phyloP scores from a whole-genome alignment of 2,329 filamentous ascomycete species.

The Trichoderma sp. region DNA sequence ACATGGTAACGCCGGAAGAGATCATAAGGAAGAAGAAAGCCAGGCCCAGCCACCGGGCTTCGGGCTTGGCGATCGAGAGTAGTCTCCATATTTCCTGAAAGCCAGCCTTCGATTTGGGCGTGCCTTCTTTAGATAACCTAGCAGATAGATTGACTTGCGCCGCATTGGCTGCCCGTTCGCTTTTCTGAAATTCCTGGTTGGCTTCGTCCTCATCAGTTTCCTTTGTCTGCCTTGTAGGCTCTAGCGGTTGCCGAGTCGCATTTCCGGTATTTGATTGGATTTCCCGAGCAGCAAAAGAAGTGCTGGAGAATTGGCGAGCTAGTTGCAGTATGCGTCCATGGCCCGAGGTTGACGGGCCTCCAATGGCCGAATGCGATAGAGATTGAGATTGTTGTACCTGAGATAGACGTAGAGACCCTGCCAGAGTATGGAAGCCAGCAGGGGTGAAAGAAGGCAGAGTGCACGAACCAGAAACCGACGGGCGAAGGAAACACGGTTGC shows the following conservation, averaged over 20 bases:
- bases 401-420: neutral
- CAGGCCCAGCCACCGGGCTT: slow-evolving; percentile 72
- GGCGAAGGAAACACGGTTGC: neutral
- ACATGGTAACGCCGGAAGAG: slow-evolving; percentile 92
- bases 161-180: slow-evolving; percentile 82
- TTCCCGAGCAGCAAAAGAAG: slow-evolving; percentile 29
- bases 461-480: neutral
- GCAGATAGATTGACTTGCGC: slow-evolving; percentile 89
- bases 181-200: slow-evolving; percentile 57
- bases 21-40: slow-evolving; percentile 86
- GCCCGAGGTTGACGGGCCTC: neutral
- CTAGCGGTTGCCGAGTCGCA: slow-evolving; percentile 34
- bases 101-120: slow-evolving; percentile 58
- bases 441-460: neutral
- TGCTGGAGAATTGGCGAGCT: slow-evolving; percentile 37
- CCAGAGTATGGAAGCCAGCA: slow-evolving; percentile 10
- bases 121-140: slow-evolving; percentile 81
- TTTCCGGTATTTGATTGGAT: slow-evolving; percentile 37
- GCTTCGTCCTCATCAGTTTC: slow-evolving; percentile 35
- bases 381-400: neutral
- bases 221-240: slow-evolving; percentile 22
- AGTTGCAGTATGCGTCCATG: slow-evolving; percentile 23
- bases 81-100: slow-evolving; percentile 80
- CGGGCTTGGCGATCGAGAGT: slow-evolving; percentile 84
- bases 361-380: neutral